Conservation (phyloP, 1,284 basidiomycete genomes). For the Trametes hirsuta region DNA sequence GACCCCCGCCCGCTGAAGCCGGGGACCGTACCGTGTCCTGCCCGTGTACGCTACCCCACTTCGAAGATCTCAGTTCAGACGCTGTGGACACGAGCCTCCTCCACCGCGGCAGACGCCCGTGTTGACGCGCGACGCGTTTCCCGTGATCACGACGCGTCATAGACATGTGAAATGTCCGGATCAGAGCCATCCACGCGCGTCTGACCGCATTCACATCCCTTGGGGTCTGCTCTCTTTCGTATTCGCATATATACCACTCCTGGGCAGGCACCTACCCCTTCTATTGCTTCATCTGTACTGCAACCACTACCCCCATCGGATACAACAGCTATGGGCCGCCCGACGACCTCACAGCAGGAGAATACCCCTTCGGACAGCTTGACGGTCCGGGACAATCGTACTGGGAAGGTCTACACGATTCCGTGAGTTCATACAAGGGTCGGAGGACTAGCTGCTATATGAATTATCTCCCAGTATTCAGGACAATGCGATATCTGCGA, state of each 20-base stretch:
- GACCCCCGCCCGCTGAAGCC: too few relatives aligned
- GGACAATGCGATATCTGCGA: slow-evolving; percentile 78
- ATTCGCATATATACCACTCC: slow-evolving; percentile 4
- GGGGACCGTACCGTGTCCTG: too few relatives aligned
- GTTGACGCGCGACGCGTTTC: slow-evolving; percentile 7
- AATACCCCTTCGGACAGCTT: slow-evolving; percentile 44
- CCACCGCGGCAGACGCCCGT: neutral
- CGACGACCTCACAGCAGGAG: slow-evolving; percentile 34
- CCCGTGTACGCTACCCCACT: too few relatives aligned
- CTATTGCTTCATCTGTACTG: neutral
- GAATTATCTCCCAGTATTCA: slow-evolving; percentile 52
- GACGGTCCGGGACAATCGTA: slow-evolving; percentile 82
- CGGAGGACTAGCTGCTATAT: neutral
- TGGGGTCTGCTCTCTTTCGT: neutral
- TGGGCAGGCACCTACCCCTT: neutral
- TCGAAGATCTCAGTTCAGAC: too few relatives aligned
- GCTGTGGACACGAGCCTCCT: neutral
- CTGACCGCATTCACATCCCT: neutral
- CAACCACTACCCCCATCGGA: neutral
- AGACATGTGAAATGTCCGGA: slow-evolving; percentile 24
- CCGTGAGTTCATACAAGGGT: slow-evolving; percentile 55
- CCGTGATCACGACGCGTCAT: slow-evolving; percentile 18
- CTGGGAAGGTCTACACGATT: slow-evolving; percentile 75
- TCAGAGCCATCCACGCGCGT: slow-evolving; percentile 1
- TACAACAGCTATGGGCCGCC: slow-evolving; percentile 48